Base-by-base conservation (phyloP, 1,284 basidiomycete genomes). In the Marasmius fiardii region DNA sequence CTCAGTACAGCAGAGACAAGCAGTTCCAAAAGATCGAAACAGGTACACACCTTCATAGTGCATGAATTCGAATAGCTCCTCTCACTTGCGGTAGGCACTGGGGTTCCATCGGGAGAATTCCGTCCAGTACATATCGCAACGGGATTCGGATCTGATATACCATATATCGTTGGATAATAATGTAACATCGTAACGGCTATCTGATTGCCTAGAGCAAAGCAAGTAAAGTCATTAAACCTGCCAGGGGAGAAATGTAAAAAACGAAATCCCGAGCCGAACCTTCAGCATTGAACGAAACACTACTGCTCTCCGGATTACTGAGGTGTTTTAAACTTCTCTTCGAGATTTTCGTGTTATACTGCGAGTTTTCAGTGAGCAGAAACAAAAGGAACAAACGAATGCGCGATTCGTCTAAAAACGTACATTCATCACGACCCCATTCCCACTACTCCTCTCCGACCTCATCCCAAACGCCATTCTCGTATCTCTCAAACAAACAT, bases 401-500 rank as follows among this genome's bases (percentile, higher is more conserved):
- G 20, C 10, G 16, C n/a, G 7, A 41, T 41, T 41, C n/a, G 39
- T 41, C 39, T 12, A n/a, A 12, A 24, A 8, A 58, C 74, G 52
- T 57, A 85, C 85, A 53, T 62, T 72, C 54, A 77, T 76, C 10
- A 86, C 79, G 1, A 85, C 71, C 0, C 86, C 86, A n/a, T 78
- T 65, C 14, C 73, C 65, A 2, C n/a, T n/a, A n/a, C 75, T 71
- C 34, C 80, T 67, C 5, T 65, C 67, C 21, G 65, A 68, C 18
- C 67, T 61, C 31, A 81, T 74, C 16, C 83, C 84, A 67, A 90
- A 91, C 0, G 85, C 80, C 82, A 88, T 90, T n/a, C 89, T 75
- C n/a, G 73, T 71, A 65, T 92, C 89, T n/a, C 86, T 78, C 54
- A 92, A 76, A 59, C 77, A 82, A 1, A 90, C 80, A 20, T 71